Base-by-base conservation (phyloP, 768 basidiomycete genomes). In the Lentinus brumalis region DNA sequence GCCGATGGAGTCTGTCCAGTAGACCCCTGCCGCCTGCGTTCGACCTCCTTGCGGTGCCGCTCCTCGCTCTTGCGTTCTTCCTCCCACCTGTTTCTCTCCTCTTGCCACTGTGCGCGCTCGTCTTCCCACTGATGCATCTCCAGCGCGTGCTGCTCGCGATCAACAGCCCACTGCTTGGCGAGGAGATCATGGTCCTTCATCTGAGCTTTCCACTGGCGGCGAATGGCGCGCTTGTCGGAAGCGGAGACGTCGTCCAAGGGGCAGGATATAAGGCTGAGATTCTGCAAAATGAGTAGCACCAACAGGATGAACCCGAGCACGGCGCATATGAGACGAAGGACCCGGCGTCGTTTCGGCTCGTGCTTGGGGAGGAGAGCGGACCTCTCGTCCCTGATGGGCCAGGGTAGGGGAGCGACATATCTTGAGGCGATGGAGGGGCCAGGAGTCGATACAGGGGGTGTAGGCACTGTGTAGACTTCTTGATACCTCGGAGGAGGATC, bases 51-150 rank as follows among this genome's bases (percentile, higher is more conserved):
- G 39, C 56, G 42, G 30, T 69, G 69, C 12, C 58, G 41, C 39
- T 58, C 63, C 35, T 61, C 40, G 16, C 60, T 63, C 31, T 61
- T 58, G 35, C 53, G 47, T 26, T 68, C 62, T 41, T 61, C 51
- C 53, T 62, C 59, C 29, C 41, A 57, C 35, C 61, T 53, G 35
- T 57, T 31, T 18, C 31, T n/a, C 18, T 66, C 57, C 18, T 40
- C 53, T 21, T 61, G 38, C 8, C 40, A n/a, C 26, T 50, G 56
- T 31, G 57, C 41, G 21, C 50, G 55, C 47, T 61, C 30, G 18
- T 61, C 11, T 31, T 59, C 58, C 52, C 45, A 49, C 21, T 26
- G 12, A 9, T 32, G 53, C 53, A 26, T 8, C 26, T 49, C 46
- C 8, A 11, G 29, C n/a, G 38, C 4, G n/a, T 11, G 18, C 18